A percentile compares a stretch with the other conserved stretches of the same genome.
Evolutionary conservation across 371 early-diverging fungal genomes (phyloP).

Genomic region (Syncephalastrum contaminatum): DNA sequence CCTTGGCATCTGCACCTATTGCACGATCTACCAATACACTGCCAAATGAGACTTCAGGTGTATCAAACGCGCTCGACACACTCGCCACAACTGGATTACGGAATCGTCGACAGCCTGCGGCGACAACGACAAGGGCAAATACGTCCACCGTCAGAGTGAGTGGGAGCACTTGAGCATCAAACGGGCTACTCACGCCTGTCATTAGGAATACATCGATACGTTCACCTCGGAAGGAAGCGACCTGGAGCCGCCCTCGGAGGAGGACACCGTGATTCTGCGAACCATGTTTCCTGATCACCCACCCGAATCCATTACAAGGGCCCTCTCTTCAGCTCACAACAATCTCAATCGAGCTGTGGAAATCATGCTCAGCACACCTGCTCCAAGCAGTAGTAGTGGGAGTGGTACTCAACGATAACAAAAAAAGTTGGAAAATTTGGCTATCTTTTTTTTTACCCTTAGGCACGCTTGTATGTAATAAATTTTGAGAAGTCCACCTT

Average conservation of each 20-base stretch:
- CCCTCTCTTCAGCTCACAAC: slow-evolving; percentile 54
- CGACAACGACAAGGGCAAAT: too few relatives aligned
- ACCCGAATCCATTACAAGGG: slow-evolving; percentile 54
- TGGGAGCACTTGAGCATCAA: too few relatives aligned
- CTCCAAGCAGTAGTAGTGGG: too few relatives aligned
- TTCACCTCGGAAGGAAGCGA: too few relatives aligned
- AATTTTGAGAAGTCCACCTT: not conserved
- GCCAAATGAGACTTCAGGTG: not conserved
- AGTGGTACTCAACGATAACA: too few relatives aligned
- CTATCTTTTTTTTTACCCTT: too few relatives aligned
- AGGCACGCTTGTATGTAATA: too few relatives aligned
- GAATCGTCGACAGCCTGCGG: slow-evolving; percentile 20
- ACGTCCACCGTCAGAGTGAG: too few relatives aligned
- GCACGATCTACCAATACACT: slow-evolving; percentile 46
- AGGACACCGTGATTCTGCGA: slow-evolving; percentile 48
- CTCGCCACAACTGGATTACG: slow-evolving; percentile 31
- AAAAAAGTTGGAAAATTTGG: too few relatives aligned
- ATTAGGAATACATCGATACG: too few relatives aligned
- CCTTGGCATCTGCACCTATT: slow-evolving; percentile 47
- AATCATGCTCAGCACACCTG: slow-evolving; percentile 46
- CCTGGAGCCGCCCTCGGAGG: slow-evolving; percentile 41
- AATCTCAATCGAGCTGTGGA: slow-evolving; percentile 61
- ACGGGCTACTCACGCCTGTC: too few relatives aligned
- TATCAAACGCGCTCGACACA: slow-evolving; percentile 29
- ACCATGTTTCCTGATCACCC: slow-evolving; percentile 62